Evolutionary conservation across 495 filamentous ascomycete genomes (phyloP).

Genomic region (Cenococcum geophilum): DNA sequence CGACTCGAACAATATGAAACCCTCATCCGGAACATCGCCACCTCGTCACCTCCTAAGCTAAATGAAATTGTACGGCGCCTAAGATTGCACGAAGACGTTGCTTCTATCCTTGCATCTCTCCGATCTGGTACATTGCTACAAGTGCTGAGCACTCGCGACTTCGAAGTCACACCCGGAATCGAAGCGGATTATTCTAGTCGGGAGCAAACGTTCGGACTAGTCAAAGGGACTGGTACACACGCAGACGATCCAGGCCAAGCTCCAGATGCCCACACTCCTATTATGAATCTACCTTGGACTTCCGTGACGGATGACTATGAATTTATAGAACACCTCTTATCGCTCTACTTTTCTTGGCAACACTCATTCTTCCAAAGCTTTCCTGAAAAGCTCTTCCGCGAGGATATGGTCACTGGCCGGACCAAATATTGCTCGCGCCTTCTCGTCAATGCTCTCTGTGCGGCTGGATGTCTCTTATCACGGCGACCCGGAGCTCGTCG

Average conservation of each 20-base stretch:
- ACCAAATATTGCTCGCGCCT: constrained; percentile 47
- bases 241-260: neutral
- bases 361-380: constrained; percentile 48
- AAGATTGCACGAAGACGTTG: constrained; percentile 2
- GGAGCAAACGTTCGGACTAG: constrained; percentile 12
- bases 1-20: constrained; percentile 16
- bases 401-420: constrained; percentile 41
- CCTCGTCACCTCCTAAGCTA: neutral
- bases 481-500: constrained; percentile 2
- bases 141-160: neutral
- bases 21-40: constrained; percentile 7
- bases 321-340: constrained; percentile 50
- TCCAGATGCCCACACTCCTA: neutral
- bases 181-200: constrained; percentile 13
- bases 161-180: neutral
- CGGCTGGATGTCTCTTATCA: constrained; percentile 35
- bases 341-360: constrained; percentile 52
- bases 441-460: constrained; percentile 50
- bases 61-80: constrained; percentile 15
- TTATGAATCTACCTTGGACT: constrained; percentile 44
- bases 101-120: constrained; percentile 6
- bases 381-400: constrained; percentile 46
- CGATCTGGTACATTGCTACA: neutral
- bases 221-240: constrained; percentile 9
- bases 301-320: constrained; percentile 46